phyloP scores from a whole-genome alignment of 768 basidiomycete genomes.

The Pleurotus cornucopiae region DNA sequence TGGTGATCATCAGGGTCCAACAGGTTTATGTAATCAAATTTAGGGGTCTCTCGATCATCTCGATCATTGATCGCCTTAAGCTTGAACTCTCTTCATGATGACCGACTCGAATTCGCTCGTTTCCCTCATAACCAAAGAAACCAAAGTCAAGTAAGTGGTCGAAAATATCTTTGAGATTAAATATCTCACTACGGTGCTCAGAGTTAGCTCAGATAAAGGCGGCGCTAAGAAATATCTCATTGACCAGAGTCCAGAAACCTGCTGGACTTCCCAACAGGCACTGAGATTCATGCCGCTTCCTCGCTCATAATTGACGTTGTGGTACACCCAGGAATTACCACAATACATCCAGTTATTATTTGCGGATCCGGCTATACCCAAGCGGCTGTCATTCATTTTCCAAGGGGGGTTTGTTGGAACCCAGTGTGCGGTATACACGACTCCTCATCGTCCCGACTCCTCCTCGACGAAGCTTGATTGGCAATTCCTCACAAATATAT shows the following conservation, averaged over 20 bases:
- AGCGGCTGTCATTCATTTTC: conserved; percentile 60
- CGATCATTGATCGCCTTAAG: neutral
- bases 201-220: conserved; percentile 81
- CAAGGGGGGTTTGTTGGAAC: conserved; percentile 86
- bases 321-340: conserved; percentile 57
- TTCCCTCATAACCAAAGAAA: conserved; percentile 39
- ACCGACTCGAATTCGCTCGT: conserved; percentile 20
- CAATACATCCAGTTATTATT: conserved; percentile 73
- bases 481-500: conserved; percentile 51
- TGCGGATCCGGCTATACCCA: conserved; percentile 47
- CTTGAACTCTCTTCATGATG: conserved; percentile 7
- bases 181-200: conserved; percentile 20
- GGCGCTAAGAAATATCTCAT: conserved; percentile 66
- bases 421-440: conserved; percentile 47
- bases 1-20: no score
- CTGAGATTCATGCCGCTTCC: neutral
- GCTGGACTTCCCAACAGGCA: conserved; percentile 83
- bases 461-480: conserved; percentile 34
- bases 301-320: conserved; percentile 8
- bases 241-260: conserved; percentile 72
- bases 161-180: neutral
- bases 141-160: conserved; percentile 41
- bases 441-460: conserved; percentile 17
- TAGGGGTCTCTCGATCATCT: neutral
- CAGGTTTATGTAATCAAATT: no score